These are phyloP conservation scores for Hirschfeldia incana DNA, from an alignment of 345 rosid genomes.

Conservation along the genomic window DNA sequence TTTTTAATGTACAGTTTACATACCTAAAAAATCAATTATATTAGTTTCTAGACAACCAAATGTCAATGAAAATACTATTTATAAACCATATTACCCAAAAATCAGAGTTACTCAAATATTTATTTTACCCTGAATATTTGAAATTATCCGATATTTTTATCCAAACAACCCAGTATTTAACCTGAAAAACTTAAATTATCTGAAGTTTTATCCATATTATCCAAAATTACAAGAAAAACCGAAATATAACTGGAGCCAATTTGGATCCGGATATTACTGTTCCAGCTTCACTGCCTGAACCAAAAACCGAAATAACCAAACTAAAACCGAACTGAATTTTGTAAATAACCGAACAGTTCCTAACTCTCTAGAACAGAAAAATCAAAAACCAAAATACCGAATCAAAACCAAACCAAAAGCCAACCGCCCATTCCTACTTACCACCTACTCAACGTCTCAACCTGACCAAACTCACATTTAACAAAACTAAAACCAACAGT, in stretches of 20 bases:
- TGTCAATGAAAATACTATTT: neutral
- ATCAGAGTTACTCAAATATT: neutral
- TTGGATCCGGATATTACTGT: no score
- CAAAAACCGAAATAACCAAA: neutral
- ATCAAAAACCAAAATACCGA: neutral
- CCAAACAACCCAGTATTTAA: neutral
- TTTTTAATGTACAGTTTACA: neutral
- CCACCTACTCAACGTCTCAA: slow-evolving; percentile 4
- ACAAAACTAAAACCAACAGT: neutral
- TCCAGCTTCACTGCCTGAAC: neutral
- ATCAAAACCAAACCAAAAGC: neutral
- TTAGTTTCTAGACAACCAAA: neutral
- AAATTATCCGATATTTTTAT: no score
- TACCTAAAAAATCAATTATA: neutral
- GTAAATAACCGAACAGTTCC: neutral
- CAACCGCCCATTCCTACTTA: neutral
- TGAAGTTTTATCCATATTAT: neutral
- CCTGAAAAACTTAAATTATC: neutral
- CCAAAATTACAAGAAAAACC: neutral
- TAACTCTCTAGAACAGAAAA: neutral
- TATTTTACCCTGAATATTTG: no score
- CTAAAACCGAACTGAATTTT: neutral
- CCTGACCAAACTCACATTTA: neutral
- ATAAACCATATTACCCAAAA: neutral
- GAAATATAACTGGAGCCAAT: no score